Percentiles rank a stretch among this genome's conserved stretches.
phyloP scores from a whole-genome alignment of 2,329 filamentous ascomycete species.

The Alternaria sp. region DNA sequence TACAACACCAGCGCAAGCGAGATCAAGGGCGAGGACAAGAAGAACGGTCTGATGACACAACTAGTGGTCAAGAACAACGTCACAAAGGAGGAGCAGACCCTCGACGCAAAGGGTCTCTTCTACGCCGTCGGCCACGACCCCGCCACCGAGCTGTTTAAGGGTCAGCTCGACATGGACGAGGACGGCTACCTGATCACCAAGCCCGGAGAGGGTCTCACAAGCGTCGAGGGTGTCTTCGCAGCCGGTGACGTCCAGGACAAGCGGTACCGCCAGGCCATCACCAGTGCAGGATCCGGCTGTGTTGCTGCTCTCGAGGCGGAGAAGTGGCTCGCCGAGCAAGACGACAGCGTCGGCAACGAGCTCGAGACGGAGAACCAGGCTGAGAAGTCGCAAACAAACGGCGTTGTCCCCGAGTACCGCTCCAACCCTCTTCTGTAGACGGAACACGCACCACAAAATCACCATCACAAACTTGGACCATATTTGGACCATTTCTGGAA shows the following conservation, averaged over 20 bases:
- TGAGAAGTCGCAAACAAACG: conserved; percentile 59
- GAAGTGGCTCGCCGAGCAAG: conserved; percentile 83
- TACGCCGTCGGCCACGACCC: conserved; percentile 98
- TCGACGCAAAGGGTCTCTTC: conserved; percentile 91
- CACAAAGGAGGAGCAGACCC: conserved; percentile 78
- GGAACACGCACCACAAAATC: background rate
- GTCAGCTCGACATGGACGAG: conserved; percentile 82
- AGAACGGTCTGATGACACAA: conserved; percentile 81
- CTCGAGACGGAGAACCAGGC: conserved; percentile 58
- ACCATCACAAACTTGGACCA: background rate
- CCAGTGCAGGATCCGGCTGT: conserved; percentile 93
- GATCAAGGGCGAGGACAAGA: conserved; percentile 81
- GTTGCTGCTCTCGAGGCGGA: conserved; percentile 95
- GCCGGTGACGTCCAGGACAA: conserved; percentile 99
- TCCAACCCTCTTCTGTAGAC: conserved; percentile 67
- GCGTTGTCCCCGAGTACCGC: conserved; percentile 66
- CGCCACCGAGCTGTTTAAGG: conserved; percentile 88
- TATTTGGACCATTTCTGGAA: conserved; percentile 8
- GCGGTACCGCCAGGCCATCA: conserved; percentile 96
- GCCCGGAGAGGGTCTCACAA: conserved; percentile 87
- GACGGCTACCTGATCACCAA: conserved; percentile 92
- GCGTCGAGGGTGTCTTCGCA: conserved; percentile 89
- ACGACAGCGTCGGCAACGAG: conserved; percentile 60
- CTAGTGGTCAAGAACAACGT: conserved; percentile 80
- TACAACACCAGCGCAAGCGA: conserved; percentile 84